Evolutionary conservation across 1,139 yeast species (phyloP), one percentile per base, ranked within the genome.

Genomic region (Suhomyces panamericanus): DNA sequence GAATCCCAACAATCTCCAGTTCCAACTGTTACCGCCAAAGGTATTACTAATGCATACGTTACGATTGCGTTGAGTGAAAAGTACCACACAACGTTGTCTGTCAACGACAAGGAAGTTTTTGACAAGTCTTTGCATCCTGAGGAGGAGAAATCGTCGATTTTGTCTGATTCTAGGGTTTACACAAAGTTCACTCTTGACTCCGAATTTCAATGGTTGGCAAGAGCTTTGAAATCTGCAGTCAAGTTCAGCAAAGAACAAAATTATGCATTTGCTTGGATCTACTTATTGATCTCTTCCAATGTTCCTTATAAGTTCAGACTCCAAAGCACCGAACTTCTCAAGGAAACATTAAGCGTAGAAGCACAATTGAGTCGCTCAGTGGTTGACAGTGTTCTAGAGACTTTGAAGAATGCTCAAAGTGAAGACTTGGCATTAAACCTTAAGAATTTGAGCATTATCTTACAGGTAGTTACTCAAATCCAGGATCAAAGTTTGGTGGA

Each of bases 181-280:
- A 64, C 77, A 24, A 84, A 84, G 53, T 66, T 83, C 33, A 38
- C 62, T 0, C 58, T 73, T 2, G 62, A 59, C 1, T 65, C 60
- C 6, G 86, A 82, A 47, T 73, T 70, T 41, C 43, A 52, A n/a
- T 82, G 86, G 87, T 77, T 73, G 48, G 62, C 74, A 6, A 61
- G 67, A 43, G 76, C 85, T 0, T 60, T 83, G 35, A 54, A 54
- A 10, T 50, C 59, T 2, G 46, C 56, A 4, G 47, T 55, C 12
- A 35, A 44, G 8, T 43, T 48, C 38, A 41, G 54, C 11, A 33
- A 46, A 0, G 39, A 40, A 3, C 41, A 49, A 17, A 52, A 51
- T 4, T 66, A 55, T 46, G 73, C 62, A 12, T 57, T 56, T 40
- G 68, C 80, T 8, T 77, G 80, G 73, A 48, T 80, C 12, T 73